These are phyloP conservation scores for Fusarium sp. DNA, from an alignment of 2,329 filamentous ascomycete species.

Conservation along the genomic window DNA sequence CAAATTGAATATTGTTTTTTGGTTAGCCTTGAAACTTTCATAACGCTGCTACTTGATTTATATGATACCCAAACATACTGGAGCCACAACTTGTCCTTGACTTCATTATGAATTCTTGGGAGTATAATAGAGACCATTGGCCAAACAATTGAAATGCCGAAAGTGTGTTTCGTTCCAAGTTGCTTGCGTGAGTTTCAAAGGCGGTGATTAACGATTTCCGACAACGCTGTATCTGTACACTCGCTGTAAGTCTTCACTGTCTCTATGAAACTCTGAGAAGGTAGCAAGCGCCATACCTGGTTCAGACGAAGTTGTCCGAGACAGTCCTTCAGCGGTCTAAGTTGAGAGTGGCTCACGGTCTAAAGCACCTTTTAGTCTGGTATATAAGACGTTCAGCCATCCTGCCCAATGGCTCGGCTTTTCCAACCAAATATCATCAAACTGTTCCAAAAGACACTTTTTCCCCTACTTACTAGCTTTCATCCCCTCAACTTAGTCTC, in stretches of 20 bases:
- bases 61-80: accelerated
- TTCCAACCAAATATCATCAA: neutral
- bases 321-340: neutral
- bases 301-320: neutral
- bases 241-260: neutral
- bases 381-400: neutral
- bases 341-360: neutral
- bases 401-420: no score
- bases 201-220: neutral
- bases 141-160: neutral
- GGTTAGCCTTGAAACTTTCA: neutral
- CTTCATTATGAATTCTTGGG: accelerated
- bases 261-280: neutral
- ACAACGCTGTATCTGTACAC: neutral
- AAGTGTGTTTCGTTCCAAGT: neutral
- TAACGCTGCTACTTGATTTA: neutral
- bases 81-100: neutral
- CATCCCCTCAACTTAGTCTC: neutral
- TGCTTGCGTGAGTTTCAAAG: neutral
- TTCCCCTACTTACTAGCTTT: neutral
- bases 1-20: neutral
- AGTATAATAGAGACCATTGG: accelerated
- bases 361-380: neutral
- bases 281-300: neutral
- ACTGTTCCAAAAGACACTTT: neutral